Percentiles rank a stretch among this genome's conserved stretches.
Evolutionary conservation across 345 rosid species (phyloP).

Genomic region (Rhodamnia argentea): DNA sequence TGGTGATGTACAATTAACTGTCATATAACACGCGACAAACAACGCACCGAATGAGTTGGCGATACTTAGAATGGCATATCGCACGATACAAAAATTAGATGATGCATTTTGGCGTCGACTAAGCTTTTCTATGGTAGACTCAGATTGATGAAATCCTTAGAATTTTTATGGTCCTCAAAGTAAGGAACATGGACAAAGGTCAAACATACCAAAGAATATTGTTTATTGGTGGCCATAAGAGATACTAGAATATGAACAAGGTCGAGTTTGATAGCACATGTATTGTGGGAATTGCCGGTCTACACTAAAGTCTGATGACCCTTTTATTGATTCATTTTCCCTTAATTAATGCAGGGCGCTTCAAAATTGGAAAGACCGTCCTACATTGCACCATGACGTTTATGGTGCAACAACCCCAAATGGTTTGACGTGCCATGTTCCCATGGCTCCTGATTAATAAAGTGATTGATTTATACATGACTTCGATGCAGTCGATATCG

Average conservation of each 20-base stretch:
- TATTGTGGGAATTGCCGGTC: not conserved
- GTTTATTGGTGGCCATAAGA: not conserved
- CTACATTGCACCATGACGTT: not conserved
- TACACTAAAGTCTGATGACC: not conserved
- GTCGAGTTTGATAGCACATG: not conserved
- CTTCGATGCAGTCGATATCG: not conserved
- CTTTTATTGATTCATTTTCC: not conserved
- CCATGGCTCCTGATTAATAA: not conserved
- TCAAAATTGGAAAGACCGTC: not conserved
- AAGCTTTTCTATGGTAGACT: not conserved
- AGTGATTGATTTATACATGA: not conserved
- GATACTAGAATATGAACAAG: not conserved
- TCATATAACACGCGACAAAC: not conserved
- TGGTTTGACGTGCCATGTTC: not conserved
- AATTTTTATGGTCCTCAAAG: not conserved
- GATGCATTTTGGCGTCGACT: not conserved
- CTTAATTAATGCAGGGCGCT: not conserved
- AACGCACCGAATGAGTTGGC: not conserved
- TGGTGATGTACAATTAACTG: not conserved
- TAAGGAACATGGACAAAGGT: not conserved
- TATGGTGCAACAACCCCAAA: not conserved
- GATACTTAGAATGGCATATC: not conserved
- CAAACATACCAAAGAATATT: not conserved
- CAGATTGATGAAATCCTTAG: not conserved
- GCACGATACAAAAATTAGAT: not conserved